Percentiles rank a stretch among this genome's conserved stretches.
These are phyloP conservation scores for Mychonastes homosphaera DNA, from an alignment of 139 green algal species.

Conservation along the genomic window DNA sequence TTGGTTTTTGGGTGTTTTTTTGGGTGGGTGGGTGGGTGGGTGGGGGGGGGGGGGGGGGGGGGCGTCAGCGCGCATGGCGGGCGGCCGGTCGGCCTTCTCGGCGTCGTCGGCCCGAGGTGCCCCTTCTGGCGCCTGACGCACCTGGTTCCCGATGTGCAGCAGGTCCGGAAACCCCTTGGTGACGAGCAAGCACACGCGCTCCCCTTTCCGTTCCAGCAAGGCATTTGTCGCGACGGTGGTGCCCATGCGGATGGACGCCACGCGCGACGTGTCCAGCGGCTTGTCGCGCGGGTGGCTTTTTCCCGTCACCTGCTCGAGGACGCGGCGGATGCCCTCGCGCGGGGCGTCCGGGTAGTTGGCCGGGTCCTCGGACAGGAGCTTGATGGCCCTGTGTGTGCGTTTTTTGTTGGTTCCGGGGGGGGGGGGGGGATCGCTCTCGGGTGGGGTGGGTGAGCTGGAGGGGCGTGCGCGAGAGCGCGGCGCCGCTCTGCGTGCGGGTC, in stretches of 20 bases:
- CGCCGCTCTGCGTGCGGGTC: background rate
- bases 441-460: background rate
- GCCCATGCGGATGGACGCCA: conserved; percentile 83
- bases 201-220: conserved; percentile 81
- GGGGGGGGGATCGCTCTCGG: background rate
- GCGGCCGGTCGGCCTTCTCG: background rate
- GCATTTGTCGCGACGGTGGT: conserved; percentile 92
- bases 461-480: background rate
- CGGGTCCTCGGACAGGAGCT: conserved; percentile 93
- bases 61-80: background rate
- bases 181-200: conserved; percentile 65
- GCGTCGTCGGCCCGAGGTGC: background rate
- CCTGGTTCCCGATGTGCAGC: conserved; percentile 91
- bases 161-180: conserved; percentile 84
- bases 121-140: background rate
- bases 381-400: conserved; percentile 50
- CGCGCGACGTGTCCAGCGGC: conserved; percentile 70
- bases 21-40: background rate
- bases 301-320: conserved; percentile 78
- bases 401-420: background rate
- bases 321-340: conserved; percentile 82
- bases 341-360: conserved; percentile 89
- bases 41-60: background rate
- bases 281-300: conserved; percentile 28
- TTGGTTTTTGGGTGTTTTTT: background rate